Evolutionary conservation across 75 land plant genomes (phyloP).

Genomic region (Ceratopteris richardii): DNA sequence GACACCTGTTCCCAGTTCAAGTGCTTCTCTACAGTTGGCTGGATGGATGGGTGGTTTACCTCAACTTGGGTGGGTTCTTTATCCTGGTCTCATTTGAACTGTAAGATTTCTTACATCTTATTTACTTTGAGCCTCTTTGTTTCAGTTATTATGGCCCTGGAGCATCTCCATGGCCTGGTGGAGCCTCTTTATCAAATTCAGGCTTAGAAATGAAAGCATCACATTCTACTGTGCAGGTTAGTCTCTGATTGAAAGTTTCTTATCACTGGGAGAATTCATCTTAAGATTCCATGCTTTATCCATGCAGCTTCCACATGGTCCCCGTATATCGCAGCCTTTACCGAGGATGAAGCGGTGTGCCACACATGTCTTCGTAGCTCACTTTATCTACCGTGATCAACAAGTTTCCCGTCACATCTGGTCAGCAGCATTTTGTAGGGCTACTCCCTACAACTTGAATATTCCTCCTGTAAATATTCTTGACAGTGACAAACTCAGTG

Average conservation of each 20-base stretch:
- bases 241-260: not conserved
- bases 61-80: slow-evolving; percentile 4
- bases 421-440: slow-evolving; percentile 11
- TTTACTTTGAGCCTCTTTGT: not conserved
- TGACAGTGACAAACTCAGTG: slow-evolving; percentile 13
- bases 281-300: not conserved
- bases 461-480: slow-evolving; percentile 10
- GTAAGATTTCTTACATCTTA: too few species aligned
- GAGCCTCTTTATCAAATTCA: not conserved
- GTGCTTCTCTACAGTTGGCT: slow-evolving; percentile 10
- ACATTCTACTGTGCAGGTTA: not conserved
- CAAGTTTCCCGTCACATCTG: slow-evolving; percentile 22
- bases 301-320: slow-evolving; percentile 3
- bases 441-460: slow-evolving; percentile 28
- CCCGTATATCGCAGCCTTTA: not conserved
- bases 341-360: slow-evolving; percentile 29
- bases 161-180: not conserved
- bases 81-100: not conserved
- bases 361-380: slow-evolving; percentile 29
- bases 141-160: slow-evolving; percentile 1
- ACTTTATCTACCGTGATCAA: slow-evolving; percentile 25
- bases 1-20: not conserved
- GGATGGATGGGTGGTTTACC: slow-evolving; percentile 23
- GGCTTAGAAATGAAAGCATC: not conserved
- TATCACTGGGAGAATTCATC: too few species aligned